Evolutionary conservation across 768 basidiomycete genomes (phyloP).

Genomic region (Suillus occidentalis): DNA sequence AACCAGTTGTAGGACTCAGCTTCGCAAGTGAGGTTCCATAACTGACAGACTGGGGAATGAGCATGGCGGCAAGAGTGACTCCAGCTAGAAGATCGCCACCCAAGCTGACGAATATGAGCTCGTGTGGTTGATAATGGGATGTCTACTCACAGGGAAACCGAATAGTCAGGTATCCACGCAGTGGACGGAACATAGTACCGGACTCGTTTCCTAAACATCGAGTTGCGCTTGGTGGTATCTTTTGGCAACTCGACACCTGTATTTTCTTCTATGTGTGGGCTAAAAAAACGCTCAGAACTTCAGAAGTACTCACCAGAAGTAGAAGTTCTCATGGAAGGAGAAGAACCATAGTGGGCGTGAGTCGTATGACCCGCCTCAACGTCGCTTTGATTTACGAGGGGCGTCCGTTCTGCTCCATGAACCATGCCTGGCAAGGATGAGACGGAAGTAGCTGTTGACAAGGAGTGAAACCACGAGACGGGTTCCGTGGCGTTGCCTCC

Average conservation of each 20-base stretch:
- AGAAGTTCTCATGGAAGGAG: constrained; percentile 17
- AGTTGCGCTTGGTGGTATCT: constrained; percentile 19
- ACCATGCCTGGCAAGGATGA: constrained; percentile 27
- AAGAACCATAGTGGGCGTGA: constrained; percentile 20
- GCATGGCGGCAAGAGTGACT: constrained; percentile 79
- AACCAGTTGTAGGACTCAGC: constrained; percentile 79
- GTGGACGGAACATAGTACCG: constrained; percentile 79
- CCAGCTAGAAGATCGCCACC: constrained; percentile 82
- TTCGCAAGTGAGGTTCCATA: constrained; percentile 89
- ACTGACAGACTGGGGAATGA: constrained; percentile 86
- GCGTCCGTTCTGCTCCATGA: constrained; percentile 19
- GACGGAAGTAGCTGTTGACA: constrained; percentile 30
- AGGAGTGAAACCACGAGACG: constrained; percentile 12
- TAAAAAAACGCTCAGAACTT: neutral
- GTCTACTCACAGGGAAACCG: constrained; percentile 56
- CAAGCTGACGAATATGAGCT: constrained; percentile 36
- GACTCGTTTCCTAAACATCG: constrained; percentile 47
- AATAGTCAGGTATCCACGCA: constrained; percentile 80
- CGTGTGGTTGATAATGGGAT: neutral
- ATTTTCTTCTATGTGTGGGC: neutral
- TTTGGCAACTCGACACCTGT: constrained; percentile 12
- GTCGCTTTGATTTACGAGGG: constrained; percentile 26
- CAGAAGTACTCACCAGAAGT: constrained; percentile 16
- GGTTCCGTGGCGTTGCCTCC: neutral
- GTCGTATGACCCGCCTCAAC: constrained; percentile 22